Conservation (phyloP, 805 yeast genomes). For the Yamadazyma phyllophila region DNA sequence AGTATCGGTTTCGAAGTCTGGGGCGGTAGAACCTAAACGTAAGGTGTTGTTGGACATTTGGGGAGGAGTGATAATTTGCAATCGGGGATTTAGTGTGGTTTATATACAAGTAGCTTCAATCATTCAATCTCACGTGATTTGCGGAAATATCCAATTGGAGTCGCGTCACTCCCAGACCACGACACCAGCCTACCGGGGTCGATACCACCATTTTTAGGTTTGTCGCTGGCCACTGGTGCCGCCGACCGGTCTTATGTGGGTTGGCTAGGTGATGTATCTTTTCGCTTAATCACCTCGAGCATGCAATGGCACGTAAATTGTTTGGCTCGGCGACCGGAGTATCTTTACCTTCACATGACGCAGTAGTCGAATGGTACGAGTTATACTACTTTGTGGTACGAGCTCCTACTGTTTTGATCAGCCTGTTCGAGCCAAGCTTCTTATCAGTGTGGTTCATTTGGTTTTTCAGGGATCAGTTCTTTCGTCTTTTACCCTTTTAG, state of each 20-base stretch:
- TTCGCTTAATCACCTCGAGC: too few relatives aligned
- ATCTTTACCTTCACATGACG: too few relatives aligned
- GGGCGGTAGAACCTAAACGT: constrained; percentile 67
- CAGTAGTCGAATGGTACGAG: too few relatives aligned
- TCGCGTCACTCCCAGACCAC: background rate
- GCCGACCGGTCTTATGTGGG: background rate
- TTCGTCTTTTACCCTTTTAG: too few relatives aligned
- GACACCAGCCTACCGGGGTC: background rate
- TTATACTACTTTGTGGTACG: too few relatives aligned
- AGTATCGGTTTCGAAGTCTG: constrained; percentile 81
- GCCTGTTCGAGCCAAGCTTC: too few relatives aligned
- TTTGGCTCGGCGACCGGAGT: too few relatives aligned
- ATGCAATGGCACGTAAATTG: too few relatives aligned
- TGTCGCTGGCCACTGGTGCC: background rate
- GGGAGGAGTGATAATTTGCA: background rate
- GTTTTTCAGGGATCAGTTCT: too few relatives aligned
- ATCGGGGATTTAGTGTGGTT: constrained; percentile 1
- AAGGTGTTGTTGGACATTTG: constrained; percentile 9
- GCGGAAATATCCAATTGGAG: background rate
- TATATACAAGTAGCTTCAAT: constrained; percentile 1
- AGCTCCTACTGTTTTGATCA: too few relatives aligned
- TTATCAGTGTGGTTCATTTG: too few relatives aligned
- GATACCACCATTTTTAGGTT: background rate
- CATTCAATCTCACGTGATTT: constrained; percentile 14
- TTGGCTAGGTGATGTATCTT: too few relatives aligned